phyloP scores from a whole-genome alignment of 139 green algal genomes.

The Coccomyxa sp. region DNA sequence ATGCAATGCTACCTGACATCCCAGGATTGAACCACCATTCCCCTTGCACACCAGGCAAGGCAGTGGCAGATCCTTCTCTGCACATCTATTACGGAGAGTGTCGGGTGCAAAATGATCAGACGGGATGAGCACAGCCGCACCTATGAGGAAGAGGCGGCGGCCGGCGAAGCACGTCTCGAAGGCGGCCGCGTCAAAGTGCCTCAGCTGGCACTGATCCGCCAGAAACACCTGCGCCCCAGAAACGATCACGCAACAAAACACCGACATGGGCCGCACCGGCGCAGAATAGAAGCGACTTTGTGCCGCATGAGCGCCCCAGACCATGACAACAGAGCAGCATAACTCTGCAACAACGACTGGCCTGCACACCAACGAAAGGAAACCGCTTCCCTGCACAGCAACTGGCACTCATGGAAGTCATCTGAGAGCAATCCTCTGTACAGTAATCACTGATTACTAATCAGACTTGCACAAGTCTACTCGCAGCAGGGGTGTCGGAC shows the following conservation, averaged over 20 bases:
- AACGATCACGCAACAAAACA: neutral
- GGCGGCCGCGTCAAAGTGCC: neutral
- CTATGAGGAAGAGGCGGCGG: neutral
- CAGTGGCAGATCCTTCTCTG: no score
- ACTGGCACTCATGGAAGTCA: no score
- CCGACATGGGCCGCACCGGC: neutral
- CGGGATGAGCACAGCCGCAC: neutral
- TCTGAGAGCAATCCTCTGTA: no score
- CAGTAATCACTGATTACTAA: no score
- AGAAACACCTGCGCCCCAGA: neutral
- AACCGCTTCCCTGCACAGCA: neutral
- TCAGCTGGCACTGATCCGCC: constrained; percentile 3
- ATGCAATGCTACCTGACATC: no score
- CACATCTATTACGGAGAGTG: no score
- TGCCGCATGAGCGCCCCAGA: neutral
- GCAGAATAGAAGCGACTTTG: neutral
- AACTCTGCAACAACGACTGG: neutral
- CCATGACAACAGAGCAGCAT: neutral
- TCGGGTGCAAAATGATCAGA: no score
- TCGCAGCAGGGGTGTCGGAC: no score
- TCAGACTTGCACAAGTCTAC: no score
- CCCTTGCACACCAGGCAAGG: no score
- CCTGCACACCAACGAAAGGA: no score
- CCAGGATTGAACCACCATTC: no score
- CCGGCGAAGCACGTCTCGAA: neutral